Evolutionary conservation across 305 asterid genomes (phyloP).

Genomic region (Vinca major): DNA sequence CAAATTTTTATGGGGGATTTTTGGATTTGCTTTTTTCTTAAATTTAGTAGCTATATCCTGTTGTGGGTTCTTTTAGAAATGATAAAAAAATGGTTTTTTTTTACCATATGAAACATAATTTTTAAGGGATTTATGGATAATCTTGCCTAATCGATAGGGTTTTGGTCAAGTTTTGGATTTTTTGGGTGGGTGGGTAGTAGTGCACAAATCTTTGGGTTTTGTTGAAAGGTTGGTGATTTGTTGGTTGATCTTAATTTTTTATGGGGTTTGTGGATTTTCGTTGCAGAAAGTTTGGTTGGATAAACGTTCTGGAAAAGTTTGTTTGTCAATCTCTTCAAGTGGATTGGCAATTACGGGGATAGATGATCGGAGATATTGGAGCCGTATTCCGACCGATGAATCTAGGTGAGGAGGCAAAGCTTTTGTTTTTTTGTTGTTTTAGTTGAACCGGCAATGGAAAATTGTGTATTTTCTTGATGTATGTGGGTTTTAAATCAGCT

Average conservation of each 20-base stretch:
- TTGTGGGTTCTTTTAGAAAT: too few relatives aligned
- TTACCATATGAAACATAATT: background rate
- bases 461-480: constrained; percentile 18
- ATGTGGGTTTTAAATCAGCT: constrained; percentile 14
- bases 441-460: constrained; percentile 1
- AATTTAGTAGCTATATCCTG: too few relatives aligned
- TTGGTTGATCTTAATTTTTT: background rate
- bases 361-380: constrained; percentile 91
- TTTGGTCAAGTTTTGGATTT: too few relatives aligned
- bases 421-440: background rate
- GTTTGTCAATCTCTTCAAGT: constrained; percentile 57
- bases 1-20: too few relatives aligned
- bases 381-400: constrained; percentile 68
- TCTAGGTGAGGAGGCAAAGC: constrained; percentile 54
- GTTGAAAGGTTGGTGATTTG: background rate
- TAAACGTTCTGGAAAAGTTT: constrained; percentile 56
- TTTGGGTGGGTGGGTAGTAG: too few relatives aligned
- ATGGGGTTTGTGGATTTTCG: constrained; percentile 10
- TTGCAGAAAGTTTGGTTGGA: constrained; percentile 91
- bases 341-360: constrained; percentile 83
- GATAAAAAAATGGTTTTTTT: background rate
- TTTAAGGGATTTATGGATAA: background rate
- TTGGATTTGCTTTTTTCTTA: background rate
- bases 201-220: background rate
- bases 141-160: background rate